Base-by-base conservation (phyloP, 306 rosid species). In the Hippophae tibetana region DNA sequence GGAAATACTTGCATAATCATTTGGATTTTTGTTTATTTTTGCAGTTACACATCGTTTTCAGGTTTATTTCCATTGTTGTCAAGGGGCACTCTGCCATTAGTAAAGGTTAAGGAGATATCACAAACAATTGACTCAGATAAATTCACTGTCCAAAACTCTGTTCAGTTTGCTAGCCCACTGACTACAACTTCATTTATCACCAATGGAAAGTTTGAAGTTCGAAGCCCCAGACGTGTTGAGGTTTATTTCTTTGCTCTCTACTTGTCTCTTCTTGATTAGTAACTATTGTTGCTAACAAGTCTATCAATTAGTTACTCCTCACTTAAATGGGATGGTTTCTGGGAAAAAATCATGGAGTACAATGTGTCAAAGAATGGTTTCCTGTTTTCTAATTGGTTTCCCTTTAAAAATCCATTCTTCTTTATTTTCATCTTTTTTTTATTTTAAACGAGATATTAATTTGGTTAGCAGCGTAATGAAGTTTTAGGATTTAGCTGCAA, bases 151-250 rank as follows among this genome's bases (percentile, higher is more conserved):
- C 84, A 92, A 71, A 92, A 92, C 77, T 85, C 88, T 13, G 93
- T 92, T 58, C 88, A 55, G 70, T 88, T 92, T 57, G 47, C 84
- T 3, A 84, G 95, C 63, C 99, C 99, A 11, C 75, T 88, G 69
- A 66, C 95, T 41, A 84, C 93, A 27, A 85, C 95, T 64, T 92
- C 96, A 11, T 56, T 92, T n/a, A 88, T 78, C 47, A 88, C 94
- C n/a, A 85, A 82, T 48, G 90, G 90, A 67, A 92, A 77, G 64
- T 92, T 85, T 51, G 90, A 86, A 61, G 79, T 88, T 69, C 82
- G 88, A 51, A 92, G 99, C 52, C 99, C 99, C 41, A 78, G 82
- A 62, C 90, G 90, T 27, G 87, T 92, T 41, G 95, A 85, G 90
- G 99, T 84, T 57, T 52, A 74, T 38, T 60, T 49, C 10, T 49